Percentiles rank a stretch among this genome's conserved stretches.
phyloP scores from a whole-genome alignment of 106 monocot genomes.

The Dioscorea zingiberensis region DNA sequence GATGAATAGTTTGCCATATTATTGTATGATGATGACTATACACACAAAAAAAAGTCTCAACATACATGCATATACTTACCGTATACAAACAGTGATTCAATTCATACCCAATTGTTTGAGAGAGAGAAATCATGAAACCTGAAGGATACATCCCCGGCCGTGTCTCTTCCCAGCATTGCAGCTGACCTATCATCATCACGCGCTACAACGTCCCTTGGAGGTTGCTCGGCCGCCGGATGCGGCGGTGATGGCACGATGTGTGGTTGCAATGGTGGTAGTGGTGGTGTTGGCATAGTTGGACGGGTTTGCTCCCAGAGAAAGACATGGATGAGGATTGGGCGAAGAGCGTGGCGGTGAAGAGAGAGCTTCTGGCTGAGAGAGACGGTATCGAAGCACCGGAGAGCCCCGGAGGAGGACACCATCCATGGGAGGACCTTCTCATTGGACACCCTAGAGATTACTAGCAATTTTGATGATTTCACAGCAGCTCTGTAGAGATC shows the following conservation, averaged over 20 bases:
- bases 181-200: conserved; percentile 8
- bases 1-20: too few relatives aligned
- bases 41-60: too few relatives aligned
- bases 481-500: conserved; percentile 49
- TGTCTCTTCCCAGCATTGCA: conserved; percentile 24
- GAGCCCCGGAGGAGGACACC: conserved; percentile 56
- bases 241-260: neutral
- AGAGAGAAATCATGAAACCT: conserved; percentile 47
- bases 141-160: conserved; percentile 53
- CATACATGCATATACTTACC: too few relatives aligned
- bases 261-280: neutral
- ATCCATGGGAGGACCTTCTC: conserved; percentile 75
- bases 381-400: conserved; percentile 75
- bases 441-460: conserved; percentile 60
- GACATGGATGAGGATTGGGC: conserved; percentile 49
- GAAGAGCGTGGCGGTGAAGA: conserved; percentile 59
- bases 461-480: conserved; percentile 45
- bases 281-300: too few relatives aligned
- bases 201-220: neutral
- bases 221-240: neutral
- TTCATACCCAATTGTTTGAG: conserved; percentile 50
- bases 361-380: conserved; percentile 82
- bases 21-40: too few relatives aligned
- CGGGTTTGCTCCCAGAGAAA: conserved; percentile 58
- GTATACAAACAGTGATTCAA: too few relatives aligned